Evolutionary conservation across 1,284 basidiomycete genomes (phyloP).

Genomic region (Lignosus rhinocerotis): DNA sequence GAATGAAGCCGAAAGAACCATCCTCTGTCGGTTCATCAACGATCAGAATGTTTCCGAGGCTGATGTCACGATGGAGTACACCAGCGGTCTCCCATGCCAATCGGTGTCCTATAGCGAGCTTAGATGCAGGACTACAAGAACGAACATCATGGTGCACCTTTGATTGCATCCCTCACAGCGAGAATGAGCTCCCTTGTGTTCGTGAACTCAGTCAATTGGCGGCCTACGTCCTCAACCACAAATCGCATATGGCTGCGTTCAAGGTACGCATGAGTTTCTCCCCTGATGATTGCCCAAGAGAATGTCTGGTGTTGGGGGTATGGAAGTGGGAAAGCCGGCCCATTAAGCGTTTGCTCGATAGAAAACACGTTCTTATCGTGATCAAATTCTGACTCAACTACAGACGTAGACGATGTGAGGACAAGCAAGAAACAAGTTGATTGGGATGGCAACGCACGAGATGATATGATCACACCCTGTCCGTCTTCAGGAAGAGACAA

Average conservation of each 20-base stretch:
- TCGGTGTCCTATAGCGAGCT: slow-evolving; percentile 2
- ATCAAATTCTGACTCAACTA: not conserved
- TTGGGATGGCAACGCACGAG: no score
- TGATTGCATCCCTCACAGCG: slow-evolving; percentile 18
- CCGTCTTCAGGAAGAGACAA: no score
- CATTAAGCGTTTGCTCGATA: slow-evolving; percentile 17
- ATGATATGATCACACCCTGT: no score
- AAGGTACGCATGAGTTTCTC: not conserved
- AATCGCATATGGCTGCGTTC: slow-evolving; percentile 21
- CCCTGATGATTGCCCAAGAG: slow-evolving; percentile 1
- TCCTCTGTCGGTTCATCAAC: not conserved
- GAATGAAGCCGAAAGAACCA: slow-evolving; percentile 8
- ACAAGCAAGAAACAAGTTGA: no score
- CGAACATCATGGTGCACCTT: slow-evolving; percentile 2
- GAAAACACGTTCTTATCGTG: slow-evolving; percentile 17
- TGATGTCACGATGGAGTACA: slow-evolving; percentile 19
- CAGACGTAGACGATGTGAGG: no score
- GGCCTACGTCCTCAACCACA: slow-evolving; percentile 14
- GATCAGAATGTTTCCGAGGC: slow-evolving; percentile 19
- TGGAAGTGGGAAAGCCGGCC: not conserved
- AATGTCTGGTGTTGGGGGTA: slow-evolving; percentile 3
- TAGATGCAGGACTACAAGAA: not conserved
- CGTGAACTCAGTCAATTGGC: slow-evolving; percentile 11
- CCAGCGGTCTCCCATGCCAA: not conserved
- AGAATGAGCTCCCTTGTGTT: slow-evolving; percentile 16